Evolutionary conservation across 2,329 filamentous ascomycete species (phyloP).

Genomic region (Bipolaris bicolor): DNA sequence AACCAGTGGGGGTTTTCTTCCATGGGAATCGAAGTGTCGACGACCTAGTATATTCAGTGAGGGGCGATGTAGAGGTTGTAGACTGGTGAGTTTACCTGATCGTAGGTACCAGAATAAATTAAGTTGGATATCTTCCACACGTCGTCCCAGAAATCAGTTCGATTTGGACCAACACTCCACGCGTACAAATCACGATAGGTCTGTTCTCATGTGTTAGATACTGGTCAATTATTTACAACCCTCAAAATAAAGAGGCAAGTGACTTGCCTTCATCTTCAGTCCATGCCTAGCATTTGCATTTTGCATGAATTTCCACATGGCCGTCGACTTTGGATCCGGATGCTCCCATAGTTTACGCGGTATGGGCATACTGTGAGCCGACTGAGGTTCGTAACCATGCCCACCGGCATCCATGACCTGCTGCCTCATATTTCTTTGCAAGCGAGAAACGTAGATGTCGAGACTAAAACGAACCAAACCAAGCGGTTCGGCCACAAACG

Average conservation of each 20-base stretch:
- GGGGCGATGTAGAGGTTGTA: too few relatives aligned
- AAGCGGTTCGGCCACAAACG: background rate
- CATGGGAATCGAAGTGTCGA: conserved; percentile 74
- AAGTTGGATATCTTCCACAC: conserved; percentile 39
- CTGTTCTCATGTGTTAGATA: conserved; percentile 44
- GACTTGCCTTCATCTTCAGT: conserved; percentile 62
- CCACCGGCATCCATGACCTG: background rate
- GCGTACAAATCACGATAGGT: conserved; percentile 72
- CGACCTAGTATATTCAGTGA: conserved; percentile 48
- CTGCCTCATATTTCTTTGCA: background rate
- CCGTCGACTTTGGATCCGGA: conserved; percentile 50
- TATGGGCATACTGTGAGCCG: conserved; percentile 2
- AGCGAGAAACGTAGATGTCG: background rate
- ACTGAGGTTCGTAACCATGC: conserved; percentile 11
- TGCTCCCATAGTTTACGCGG: conserved; percentile 58
- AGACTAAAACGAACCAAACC: background rate
- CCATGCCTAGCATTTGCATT: conserved; percentile 64
- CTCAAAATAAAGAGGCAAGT: too few relatives aligned
- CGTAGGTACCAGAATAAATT: conserved; percentile 40
- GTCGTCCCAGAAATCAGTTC: conserved; percentile 54
- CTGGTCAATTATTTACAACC: too few relatives aligned
- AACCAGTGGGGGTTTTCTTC: conserved; percentile 79
- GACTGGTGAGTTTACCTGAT: conserved; percentile 20
- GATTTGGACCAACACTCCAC: conserved; percentile 66
- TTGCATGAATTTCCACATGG: conserved; percentile 59